A percentile compares a stretch with the other conserved stretches of the same genome.
phyloP scores from a whole-genome alignment of 257 asterid genomes.

The Solanum chaucha region DNA sequence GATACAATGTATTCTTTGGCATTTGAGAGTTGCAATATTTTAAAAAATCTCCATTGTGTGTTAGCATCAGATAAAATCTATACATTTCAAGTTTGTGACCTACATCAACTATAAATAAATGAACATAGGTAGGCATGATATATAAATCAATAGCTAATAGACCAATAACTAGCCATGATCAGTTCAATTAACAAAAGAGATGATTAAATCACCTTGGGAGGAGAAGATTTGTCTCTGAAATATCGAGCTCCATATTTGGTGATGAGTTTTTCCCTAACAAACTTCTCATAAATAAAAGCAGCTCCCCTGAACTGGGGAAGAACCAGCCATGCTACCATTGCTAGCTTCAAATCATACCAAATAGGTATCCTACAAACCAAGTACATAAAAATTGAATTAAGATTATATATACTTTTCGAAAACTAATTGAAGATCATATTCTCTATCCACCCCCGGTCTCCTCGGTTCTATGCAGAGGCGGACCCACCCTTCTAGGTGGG shows the following conservation, averaged over 20 bases:
- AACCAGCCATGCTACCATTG: constrained; percentile 65
- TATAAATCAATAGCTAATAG: not conserved
- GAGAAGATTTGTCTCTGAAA: not conserved
- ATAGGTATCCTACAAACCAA: not conserved
- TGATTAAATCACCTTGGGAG: constrained; percentile 27
- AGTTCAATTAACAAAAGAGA: not conserved
- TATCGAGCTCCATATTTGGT: constrained; percentile 32
- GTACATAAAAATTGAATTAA: not conserved
- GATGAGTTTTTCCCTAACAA: constrained; percentile 57
- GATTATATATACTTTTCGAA: not conserved
- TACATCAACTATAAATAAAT: not conserved
- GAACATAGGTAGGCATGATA: not conserved
- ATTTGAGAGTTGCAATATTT: not conserved
- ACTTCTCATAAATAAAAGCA: constrained; percentile 61
- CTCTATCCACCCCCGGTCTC: no score
- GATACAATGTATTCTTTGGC: no score
- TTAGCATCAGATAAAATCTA: not conserved
- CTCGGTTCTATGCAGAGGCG: not conserved
- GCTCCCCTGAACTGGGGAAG: constrained; percentile 79
- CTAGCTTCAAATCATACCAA: constrained; percentile 81
- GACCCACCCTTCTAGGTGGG: no score
- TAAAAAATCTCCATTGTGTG: not conserved
- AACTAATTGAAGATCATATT: not conserved
- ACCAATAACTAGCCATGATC: not conserved
- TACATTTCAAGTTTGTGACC: not conserved